phyloP scores from a whole-genome alignment of 495 filamentous ascomycete genomes.

The Apiosordaria backusii region DNA sequence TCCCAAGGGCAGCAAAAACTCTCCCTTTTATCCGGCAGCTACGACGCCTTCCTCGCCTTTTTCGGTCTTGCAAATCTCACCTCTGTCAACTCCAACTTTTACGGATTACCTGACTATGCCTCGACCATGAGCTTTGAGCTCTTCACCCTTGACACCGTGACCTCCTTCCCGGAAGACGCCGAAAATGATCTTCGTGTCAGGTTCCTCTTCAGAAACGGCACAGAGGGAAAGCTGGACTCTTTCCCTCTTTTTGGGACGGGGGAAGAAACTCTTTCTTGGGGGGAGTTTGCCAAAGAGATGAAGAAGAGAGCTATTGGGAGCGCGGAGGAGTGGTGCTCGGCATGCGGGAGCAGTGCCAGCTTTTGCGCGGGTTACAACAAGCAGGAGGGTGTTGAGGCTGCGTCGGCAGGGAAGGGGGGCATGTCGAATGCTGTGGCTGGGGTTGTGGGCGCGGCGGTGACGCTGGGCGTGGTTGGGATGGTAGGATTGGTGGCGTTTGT shows the following conservation, averaged over 20 bases:
- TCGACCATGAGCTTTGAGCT: slow-evolving; percentile 26
- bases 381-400: background rate
- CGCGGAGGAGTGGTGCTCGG: slow-evolving; percentile 16
- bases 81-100: slow-evolving; percentile 12
- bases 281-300: slow-evolving; percentile 13
- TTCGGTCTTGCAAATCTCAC: slow-evolving; percentile 19
- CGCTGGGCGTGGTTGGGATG: background rate
- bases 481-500: background rate
- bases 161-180: background rate
- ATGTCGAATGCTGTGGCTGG: background rate
- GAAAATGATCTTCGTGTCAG: slow-evolving; percentile 11
- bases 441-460: background rate
- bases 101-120: slow-evolving; percentile 22
- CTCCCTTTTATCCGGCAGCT: slow-evolving; percentile 22
- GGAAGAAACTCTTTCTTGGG: slow-evolving; percentile 12
- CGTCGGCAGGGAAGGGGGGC: background rate
- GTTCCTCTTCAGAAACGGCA: slow-evolving; percentile 25
- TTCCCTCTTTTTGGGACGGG: slow-evolving; percentile 20
- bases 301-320: slow-evolving; percentile 8
- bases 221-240: slow-evolving; percentile 2
- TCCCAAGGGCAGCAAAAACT: slow-evolving; percentile 18
- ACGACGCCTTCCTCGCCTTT: slow-evolving; percentile 26
- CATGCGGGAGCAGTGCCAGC: slow-evolving; percentile 16
- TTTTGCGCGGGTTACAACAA: slow-evolving; percentile 16
- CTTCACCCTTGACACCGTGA: slow-evolving; percentile 4